Base-by-base conservation (phyloP, 2,329 filamentous ascomycete species). In the Aureobasidium sp. region DNA sequence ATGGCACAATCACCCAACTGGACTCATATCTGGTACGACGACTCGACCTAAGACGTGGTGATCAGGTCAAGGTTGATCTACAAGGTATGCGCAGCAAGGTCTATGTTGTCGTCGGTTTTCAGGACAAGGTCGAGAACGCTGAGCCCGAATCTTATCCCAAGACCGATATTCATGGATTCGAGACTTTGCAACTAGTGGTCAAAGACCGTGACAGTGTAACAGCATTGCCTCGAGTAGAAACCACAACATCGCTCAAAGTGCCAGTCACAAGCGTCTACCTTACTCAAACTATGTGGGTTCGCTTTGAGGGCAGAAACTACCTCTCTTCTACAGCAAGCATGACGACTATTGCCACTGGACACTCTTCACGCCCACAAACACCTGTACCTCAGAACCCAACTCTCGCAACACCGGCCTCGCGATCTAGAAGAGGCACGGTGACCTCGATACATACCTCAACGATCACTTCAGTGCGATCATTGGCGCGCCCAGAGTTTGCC, bases 331-430 rank as follows among this genome's bases (percentile, higher is more conserved):
- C 22, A 17, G 37, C 44, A 14, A 58, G 55, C 15, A 58, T 58
- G 55, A 58, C 55, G 6, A 58, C 55, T 14, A 29, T 62, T 14
- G 44, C 61, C 9, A 60, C 37, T 48, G 47, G 41, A n/a, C 31
- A 39, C 22, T 60, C 39, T 5, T 61, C 64, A 14, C 53, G 53
- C 49, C 47, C 27, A 14, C 56, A 25, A 14, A 73, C 69, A 15
- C 71, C 70, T 11, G 65, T 67, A 12, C 49, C 62, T 6, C 37
- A 62, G 2, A 68, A 73, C 14, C 77, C 77, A 8, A 74, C 75
- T 15, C 71, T 75, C 61, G 72, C 72, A 39, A 81, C 82, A 1
- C 81, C 83, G 1, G 73, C 73, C 27, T 81, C 81, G 3, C 77
- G 81, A 20, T 72, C 78, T 27, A 78, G 79, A 7, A 77, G 80